Evolutionary conservation across 345 rosid genomes (phyloP), one percentile per base, ranked within the genome.

Genomic region (Murraya paniculata): DNA sequence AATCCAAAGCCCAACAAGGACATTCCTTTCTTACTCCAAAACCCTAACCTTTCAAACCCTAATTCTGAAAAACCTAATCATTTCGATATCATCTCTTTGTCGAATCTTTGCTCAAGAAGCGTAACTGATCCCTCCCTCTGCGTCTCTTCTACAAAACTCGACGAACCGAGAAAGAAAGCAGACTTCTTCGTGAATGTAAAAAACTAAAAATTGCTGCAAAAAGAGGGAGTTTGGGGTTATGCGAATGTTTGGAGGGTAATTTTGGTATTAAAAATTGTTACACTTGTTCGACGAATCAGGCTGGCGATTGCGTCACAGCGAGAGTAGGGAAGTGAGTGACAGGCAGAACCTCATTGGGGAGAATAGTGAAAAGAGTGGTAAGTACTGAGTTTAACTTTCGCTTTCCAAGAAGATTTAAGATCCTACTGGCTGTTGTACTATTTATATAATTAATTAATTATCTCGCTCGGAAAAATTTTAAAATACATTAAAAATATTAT

Each of bases 171-270:
- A 79, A 61, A 58, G 69, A 19, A 67, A 61, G 67, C 45, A 25
- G 53, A 76, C 36, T 65, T 53, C 72, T 13, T 45, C 50, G 3
- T 0, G 9, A 33, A 28, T 7, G 71, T 53, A 33, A 33, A 9
- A 39, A 39, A 39, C 45, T 39, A 39, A 39, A 60, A 25, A 45
- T 18, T 35, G 71, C 3, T 5, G 13, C 11, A 13, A 13, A 9
- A 1, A 14, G 55, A 48, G n/a, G 27, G 57, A 28, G 68, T 30
- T 65, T 75, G 85, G 79, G 53, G 80, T 81, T 83, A n/a, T 68
- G 64, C 25, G 62, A 73, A 78, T 67, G 61, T 68, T 64, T n/a
- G 9, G 36, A 82, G 89, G 89, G 81, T 48, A 83, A 24, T 72
- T 81, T 79, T 25, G 87, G 76, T 24, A 76, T 57, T 39, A 22